These are phyloP conservation scores for Sporisorium exsertum DNA, from an alignment of 1,284 basidiomycete species.

Conservation along the genomic window DNA sequence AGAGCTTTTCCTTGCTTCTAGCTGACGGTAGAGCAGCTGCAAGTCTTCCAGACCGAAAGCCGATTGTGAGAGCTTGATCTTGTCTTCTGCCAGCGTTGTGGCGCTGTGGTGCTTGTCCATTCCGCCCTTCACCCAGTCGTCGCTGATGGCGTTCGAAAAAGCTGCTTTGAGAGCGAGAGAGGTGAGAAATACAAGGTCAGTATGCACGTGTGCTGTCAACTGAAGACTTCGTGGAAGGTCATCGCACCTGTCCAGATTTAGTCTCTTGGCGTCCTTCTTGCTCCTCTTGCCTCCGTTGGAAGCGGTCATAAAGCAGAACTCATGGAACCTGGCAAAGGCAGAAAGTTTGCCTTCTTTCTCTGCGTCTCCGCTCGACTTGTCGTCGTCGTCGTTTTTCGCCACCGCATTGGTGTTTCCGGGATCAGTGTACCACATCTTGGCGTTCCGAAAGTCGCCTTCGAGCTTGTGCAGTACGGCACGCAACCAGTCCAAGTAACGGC, in stretches of 20 bases:
- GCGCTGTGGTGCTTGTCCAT: conserved; percentile 13
- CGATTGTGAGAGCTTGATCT: conserved; percentile 25
- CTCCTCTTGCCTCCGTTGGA: conserved; percentile 14
- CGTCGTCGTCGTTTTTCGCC: not conserved
- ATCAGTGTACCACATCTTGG: conserved; percentile 51
- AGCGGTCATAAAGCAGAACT: conserved; percentile 19
- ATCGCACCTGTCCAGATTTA: not conserved
- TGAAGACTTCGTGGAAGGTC: conserved; percentile 3
- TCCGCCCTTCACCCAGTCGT: not conserved
- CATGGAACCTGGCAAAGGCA: conserved; percentile 5
- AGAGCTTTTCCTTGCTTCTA: not conserved
- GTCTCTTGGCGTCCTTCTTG: not conserved
- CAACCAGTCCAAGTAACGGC: conserved; percentile 40
- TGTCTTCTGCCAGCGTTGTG: conserved; percentile 25
- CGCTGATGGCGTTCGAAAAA: not conserved
- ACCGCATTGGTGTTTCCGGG: conserved; percentile 24
- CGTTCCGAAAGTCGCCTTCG: conserved; percentile 39
- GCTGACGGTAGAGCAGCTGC: not conserved
- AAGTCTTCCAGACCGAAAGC: conserved; percentile 23
- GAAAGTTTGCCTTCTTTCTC: not conserved
- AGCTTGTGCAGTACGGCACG: conserved; percentile 46
- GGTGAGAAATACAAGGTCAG: conserved; percentile 28
- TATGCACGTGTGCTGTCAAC: conserved; percentile 33
- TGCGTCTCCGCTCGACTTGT: not conserved
- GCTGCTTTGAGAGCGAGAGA: conserved; percentile 10